These are phyloP conservation scores for Debaryomyces sp. DNA, from an alignment of 1,139 yeast genomes.

Conservation along the genomic window DNA sequence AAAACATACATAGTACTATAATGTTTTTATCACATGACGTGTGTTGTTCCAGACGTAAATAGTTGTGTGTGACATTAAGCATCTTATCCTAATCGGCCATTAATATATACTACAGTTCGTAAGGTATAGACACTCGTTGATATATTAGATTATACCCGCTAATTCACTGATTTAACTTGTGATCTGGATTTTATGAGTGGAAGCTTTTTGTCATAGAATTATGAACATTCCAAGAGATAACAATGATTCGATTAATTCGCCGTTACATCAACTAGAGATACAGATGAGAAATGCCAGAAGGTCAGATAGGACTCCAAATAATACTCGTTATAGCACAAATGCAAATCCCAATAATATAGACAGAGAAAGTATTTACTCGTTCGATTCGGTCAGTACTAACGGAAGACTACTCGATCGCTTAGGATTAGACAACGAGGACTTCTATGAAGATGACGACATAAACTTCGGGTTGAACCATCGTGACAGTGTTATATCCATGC, in stretches of 20 bases:
- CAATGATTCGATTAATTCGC: slow-evolving; percentile 19
- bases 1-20: neutral
- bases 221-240: slow-evolving; percentile 6
- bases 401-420: slow-evolving; percentile 47
- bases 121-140: neutral
- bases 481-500: slow-evolving; percentile 28
- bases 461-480: slow-evolving; percentile 16
- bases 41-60: neutral
- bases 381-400: slow-evolving; percentile 48
- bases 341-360: slow-evolving; percentile 16
- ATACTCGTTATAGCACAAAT: slow-evolving; percentile 3
- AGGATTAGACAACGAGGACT: slow-evolving; percentile 31
- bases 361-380: slow-evolving; percentile 42
- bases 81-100: neutral
- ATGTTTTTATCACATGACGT: neutral
- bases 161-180: neutral
- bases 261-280: slow-evolving; percentile 24
- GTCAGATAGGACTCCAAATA: slow-evolving; percentile 10
- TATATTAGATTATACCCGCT: neutral
- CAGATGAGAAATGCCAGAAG: slow-evolving; percentile 15
- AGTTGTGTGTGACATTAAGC: neutral
- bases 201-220: neutral
- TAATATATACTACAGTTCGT: neutral
- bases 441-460: slow-evolving; percentile 19
- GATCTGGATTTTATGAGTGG: neutral